Conservation (phyloP, 768 basidiomycete genomes). For the Leccinum boreale region DNA sequence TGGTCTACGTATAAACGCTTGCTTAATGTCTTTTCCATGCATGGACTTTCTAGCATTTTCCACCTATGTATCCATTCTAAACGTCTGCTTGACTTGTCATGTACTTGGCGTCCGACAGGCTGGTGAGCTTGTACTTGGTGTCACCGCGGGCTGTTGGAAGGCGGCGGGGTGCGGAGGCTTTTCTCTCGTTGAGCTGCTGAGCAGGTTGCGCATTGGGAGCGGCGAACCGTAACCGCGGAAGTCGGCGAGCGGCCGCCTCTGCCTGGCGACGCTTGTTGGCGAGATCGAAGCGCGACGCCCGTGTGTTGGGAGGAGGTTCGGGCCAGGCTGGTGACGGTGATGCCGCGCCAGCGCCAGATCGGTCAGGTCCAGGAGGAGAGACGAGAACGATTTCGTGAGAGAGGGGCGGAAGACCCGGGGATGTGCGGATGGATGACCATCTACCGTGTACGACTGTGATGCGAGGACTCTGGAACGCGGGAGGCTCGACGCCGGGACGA, state of each 20-base stretch:
- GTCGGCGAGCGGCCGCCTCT: conserved; percentile 9
- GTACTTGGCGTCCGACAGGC: not conserved
- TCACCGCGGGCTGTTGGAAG: not conserved
- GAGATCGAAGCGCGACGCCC: conserved; percentile 24
- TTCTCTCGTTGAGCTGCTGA: conserved; percentile 4
- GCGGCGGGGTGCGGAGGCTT: conserved; percentile 1
- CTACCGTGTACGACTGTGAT: conserved; percentile 24
- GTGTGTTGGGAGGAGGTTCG: conserved; percentile 1
- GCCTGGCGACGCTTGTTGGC: conserved; percentile 10
- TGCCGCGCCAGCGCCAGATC: not conserved
- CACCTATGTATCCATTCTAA: conserved; percentile 1
- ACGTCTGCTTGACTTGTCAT: not conserved
- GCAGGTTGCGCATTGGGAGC: conserved; percentile 1
- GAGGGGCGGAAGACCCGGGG: conserved; percentile 29
- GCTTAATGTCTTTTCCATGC: conserved; percentile 13
- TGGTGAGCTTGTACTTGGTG: not conserved
- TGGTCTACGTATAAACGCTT: conserved; percentile 8
- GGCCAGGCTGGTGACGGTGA: not conserved
- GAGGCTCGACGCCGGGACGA: conserved; percentile 6
- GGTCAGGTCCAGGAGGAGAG: not conserved
- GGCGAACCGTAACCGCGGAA: conserved; percentile 23
- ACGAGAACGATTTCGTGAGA: conserved; percentile 8
- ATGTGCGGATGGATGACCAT: conserved; percentile 31
- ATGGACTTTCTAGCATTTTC: conserved; percentile 7
- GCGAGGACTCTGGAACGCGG: not conserved